Base-by-base conservation (phyloP, 208 protist genomes). In the Crithidia mellificae region DNA sequence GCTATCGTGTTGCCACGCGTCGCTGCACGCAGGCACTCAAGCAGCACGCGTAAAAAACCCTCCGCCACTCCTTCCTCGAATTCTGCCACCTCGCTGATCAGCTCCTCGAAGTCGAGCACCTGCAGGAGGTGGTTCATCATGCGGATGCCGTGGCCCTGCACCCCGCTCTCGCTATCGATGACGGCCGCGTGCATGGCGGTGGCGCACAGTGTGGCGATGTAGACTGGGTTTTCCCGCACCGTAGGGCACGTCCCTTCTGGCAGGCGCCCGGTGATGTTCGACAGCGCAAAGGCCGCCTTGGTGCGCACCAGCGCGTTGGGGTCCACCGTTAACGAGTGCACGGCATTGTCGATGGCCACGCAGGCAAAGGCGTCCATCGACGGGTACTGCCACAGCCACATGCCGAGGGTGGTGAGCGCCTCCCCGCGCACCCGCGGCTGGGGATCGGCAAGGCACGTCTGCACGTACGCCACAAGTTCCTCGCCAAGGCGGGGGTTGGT, bases 351-450 rank as follows among this genome's bases (percentile, higher is more conserved):
- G 30, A 94, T 73, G 51, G 63, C 63, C 78, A 82, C 56, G 39
- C 74, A 51, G 30, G 61, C 29, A 57, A 82, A 49, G 29, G 36
- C 53, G 56, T 84, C 77, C 51, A 94, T 65, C 1, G 71, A 63
- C 6, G 68, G 77, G 74, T 95, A 95, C 72, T 89, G 74, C 87
- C 86, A 93, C 20, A 84, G 62, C 87, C 90, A 95, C 49, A 92
- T 77, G 19, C 87, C 90, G 12, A 90, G 43, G 17, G 87, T 92
- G 22, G 74, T 91, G 32, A 95, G 70, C 14, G 85, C 84, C 76
- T 95, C 86, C 6, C 85, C 81, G 19, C 87, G 86, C 51, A 90
- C 74, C 8, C 65, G 36, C 34, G 65, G 55, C 59, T 78, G 67
- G 54, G 72, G 58, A 43, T 85, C 71, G 2, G 78, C 82, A 19